Conservation (phyloP, 768 basidiomycete species). For the Antrodiella citrinella region DNA sequence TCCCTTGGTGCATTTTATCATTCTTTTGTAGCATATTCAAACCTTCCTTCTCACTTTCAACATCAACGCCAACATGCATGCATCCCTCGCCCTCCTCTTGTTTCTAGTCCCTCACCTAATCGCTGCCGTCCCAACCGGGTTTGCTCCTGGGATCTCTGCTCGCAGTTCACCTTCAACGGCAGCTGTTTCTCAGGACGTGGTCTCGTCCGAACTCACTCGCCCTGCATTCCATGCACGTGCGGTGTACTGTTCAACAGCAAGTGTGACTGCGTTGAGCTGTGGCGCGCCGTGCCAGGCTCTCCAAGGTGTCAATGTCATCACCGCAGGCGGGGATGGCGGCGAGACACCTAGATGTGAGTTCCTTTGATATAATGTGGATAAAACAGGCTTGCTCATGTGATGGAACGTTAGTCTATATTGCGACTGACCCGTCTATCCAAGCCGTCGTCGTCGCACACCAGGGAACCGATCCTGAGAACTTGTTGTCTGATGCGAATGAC, state of each 20-base stretch:
- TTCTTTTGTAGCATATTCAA: background rate
- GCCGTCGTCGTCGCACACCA: slow-evolving; percentile 30
- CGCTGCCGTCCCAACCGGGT: slow-evolving; percentile 11
- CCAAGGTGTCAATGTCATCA: slow-evolving; percentile 15
- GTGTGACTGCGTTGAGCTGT: slow-evolving; percentile 17
- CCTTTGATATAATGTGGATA: background rate
- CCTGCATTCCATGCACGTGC: slow-evolving; percentile 19
- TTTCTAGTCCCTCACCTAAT: slow-evolving; percentile 3
- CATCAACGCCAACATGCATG: background rate
- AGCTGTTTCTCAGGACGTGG: slow-evolving; percentile 13
- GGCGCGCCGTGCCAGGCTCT: slow-evolving; percentile 20
- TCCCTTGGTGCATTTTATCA: background rate
- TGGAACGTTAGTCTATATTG: slow-evolving; percentile 16
- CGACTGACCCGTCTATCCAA: slow-evolving; percentile 26
- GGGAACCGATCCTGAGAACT: slow-evolving; percentile 25
- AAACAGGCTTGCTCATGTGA: background rate
- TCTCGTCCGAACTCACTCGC: slow-evolving; percentile 12
- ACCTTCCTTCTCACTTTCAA: background rate
- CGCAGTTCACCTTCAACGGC: slow-evolving; percentile 6
- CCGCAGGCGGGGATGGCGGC: slow-evolving; percentile 18
- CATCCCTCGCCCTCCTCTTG: background rate
- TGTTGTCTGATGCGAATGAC: slow-evolving; percentile 20
- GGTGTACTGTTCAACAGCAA: slow-evolving; percentile 18
- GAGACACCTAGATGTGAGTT: slow-evolving; percentile 14
- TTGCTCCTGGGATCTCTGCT: slow-evolving; percentile 16